Evolutionary conservation across 2,329 filamentous ascomycete genomes (phyloP).

Genomic region (Aspergillus aculeatus): DNA sequence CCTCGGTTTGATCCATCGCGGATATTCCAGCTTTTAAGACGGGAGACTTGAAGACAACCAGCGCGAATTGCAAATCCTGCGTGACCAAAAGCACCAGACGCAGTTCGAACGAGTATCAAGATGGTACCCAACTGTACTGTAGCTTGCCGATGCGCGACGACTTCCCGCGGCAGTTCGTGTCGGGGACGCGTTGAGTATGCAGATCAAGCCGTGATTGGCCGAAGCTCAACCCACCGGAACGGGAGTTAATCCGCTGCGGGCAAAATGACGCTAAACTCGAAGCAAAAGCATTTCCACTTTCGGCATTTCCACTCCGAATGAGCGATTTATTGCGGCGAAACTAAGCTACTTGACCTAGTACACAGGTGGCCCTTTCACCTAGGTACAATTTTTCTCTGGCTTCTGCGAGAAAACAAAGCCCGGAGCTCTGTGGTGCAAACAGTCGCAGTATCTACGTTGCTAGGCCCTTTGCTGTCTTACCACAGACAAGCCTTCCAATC

Average conservation of each 20-base stretch:
- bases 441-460: background rate
- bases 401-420: background rate
- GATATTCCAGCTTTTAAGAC: no score
- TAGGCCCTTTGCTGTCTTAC: background rate
- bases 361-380: background rate
- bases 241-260: slow-evolving; percentile 2
- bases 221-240: background rate
- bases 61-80: no score
- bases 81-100: background rate
- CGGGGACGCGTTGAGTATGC: slow-evolving; percentile 5
- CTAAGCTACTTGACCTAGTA: background rate
- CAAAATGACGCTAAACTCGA: slow-evolving; percentile 13
- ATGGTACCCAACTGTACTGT: background rate
- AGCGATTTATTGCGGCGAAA: background rate
- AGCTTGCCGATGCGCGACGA: background rate
- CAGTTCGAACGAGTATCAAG: background rate
- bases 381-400: background rate
- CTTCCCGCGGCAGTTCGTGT: background rate
- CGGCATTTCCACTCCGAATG: slow-evolving; percentile 6
- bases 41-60: no score
- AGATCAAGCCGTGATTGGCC: slow-evolving; percentile 10
- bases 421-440: background rate
- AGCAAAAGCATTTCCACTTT: slow-evolving; percentile 16
- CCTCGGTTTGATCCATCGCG: slow-evolving; percentile 30
- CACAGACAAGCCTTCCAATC: background rate